phyloP scores from a whole-genome alignment of 2,329 filamentous ascomycete genomes.

The Rutstroemia sydowiana region DNA sequence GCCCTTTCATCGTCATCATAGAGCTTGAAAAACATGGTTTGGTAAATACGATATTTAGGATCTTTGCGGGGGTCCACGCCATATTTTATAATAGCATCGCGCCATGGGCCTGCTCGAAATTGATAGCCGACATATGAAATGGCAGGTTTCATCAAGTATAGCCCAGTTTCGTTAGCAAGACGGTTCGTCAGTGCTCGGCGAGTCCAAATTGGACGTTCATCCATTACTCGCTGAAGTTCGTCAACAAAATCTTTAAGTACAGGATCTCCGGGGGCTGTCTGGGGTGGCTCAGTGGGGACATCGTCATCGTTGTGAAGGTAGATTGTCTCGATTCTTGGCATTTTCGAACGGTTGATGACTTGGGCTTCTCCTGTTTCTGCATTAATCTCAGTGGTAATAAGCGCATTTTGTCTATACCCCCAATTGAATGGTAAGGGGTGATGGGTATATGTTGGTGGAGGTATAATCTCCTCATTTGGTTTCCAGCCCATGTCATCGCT shows the following conservation, averaged over 20 bases:
- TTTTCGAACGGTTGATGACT: slow-evolving; percentile 23
- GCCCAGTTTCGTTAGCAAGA: slow-evolving; percentile 45
- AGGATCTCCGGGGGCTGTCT: slow-evolving; percentile 33
- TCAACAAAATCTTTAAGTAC: slow-evolving; percentile 57
- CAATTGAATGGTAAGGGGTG: slow-evolving; percentile 69
- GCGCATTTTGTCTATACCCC: slow-evolving; percentile 80
- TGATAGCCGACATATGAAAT: slow-evolving; percentile 84
- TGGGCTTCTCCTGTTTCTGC: slow-evolving; percentile 27
- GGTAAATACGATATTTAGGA: slow-evolving; percentile 71
- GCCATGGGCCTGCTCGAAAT: slow-evolving; percentile 87
- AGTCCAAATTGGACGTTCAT: slow-evolving; percentile 77
- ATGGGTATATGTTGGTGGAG: slow-evolving; percentile 71
- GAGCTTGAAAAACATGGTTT: slow-evolving; percentile 82
- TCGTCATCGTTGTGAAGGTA: slow-evolving; percentile 21
- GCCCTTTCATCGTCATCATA: slow-evolving; percentile 26
- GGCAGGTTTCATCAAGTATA: slow-evolving; percentile 61
- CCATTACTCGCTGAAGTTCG: slow-evolving; percentile 58
- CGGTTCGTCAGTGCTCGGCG: slow-evolving; percentile 73
- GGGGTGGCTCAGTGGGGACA: slow-evolving; percentile 15
- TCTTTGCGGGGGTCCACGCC: slow-evolving; percentile 79
- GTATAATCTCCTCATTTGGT: slow-evolving; percentile 62
- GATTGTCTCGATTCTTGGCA: slow-evolving; percentile 15
- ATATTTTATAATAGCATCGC: slow-evolving; percentile 77
- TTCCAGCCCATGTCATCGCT: slow-evolving; percentile 52
- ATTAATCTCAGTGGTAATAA: slow-evolving; percentile 39